phyloP scores from a whole-genome alignment of 192 early-diverging fungal genomes.

The Backusella tarrabulga region DNA sequence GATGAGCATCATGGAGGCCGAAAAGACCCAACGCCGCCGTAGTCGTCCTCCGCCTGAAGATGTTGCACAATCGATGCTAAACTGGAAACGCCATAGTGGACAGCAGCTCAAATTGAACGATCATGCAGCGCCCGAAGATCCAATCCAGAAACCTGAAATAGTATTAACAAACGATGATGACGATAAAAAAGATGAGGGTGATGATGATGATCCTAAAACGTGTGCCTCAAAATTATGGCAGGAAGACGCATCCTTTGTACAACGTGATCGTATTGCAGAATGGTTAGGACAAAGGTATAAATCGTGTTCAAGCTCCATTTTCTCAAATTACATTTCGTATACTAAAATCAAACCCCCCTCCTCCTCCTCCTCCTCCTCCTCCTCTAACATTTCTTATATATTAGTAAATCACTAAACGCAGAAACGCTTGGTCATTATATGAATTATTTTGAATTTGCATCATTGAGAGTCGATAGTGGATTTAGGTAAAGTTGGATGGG shows the following conservation, averaged over 20 bases:
- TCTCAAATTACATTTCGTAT: too few relatives aligned
- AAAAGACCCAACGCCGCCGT: not conserved
- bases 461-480: constrained; percentile 70
- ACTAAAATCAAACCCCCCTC: not conserved
- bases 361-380: too few relatives aligned
- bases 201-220: constrained; percentile 14
- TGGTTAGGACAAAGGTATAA: constrained; percentile 46
- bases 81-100: constrained; percentile 22
- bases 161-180: not conserved
- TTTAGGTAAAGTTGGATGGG: constrained; percentile 55
- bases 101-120: not conserved
- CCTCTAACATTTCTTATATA: not conserved
- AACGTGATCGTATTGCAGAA: constrained; percentile 44
- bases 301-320: not conserved
- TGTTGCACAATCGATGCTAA: constrained; percentile 12
- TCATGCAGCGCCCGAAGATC: not conserved
- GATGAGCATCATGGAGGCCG: constrained; percentile 21
- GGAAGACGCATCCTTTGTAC: constrained; percentile 48
- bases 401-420: constrained; percentile 53
- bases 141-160: not conserved
- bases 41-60: constrained; percentile 18
- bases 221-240: constrained; percentile 27
- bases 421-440: constrained; percentile 71
- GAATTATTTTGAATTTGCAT: constrained; percentile 70
- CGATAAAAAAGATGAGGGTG: too few relatives aligned